phyloP scores from a whole-genome alignment of 1,139 yeast species.

The Eremothecium cymbalariae region DNA sequence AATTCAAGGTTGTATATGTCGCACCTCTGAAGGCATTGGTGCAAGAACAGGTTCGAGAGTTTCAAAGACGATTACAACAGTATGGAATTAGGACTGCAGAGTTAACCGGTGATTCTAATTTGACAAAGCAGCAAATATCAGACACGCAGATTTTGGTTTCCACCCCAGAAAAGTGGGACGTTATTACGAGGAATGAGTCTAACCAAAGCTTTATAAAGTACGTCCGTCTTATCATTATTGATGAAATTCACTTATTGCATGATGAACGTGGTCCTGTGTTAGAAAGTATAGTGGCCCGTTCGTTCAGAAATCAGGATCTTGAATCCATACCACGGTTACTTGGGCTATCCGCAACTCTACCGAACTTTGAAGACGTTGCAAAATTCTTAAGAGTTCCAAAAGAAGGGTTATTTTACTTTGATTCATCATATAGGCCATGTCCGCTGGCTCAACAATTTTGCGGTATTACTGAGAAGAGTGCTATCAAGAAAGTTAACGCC shows the following conservation, averaged over 20 bases:
- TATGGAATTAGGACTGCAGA: conserved; percentile 74
- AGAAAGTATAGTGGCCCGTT: conserved; percentile 78
- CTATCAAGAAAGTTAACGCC: conserved; percentile 68
- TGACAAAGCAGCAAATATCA: conserved; percentile 68
- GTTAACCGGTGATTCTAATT: conserved; percentile 80
- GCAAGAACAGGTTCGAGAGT: conserved; percentile 88
- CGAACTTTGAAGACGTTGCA: conserved; percentile 86
- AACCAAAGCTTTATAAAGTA: conserved; percentile 55
- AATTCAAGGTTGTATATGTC: conserved; percentile 76
- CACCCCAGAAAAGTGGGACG: conserved; percentile 97
- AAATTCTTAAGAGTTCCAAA: conserved; percentile 63
- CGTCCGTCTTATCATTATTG: conserved; percentile 73
- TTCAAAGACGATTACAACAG: conserved; percentile 57
- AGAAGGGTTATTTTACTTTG: conserved; percentile 58
- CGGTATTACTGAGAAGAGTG: conserved; percentile 79
- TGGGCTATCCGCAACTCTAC: conserved; percentile 90
- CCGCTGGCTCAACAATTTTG: conserved; percentile 84
- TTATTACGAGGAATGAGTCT: conserved; percentile 71
- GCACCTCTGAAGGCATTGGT: conserved; percentile 95
- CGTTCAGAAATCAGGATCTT: conserved; percentile 39
- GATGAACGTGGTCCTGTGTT: conserved; percentile 94
- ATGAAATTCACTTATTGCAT: conserved; percentile 87
- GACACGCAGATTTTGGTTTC: conserved; percentile 83
- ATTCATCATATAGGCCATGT: conserved; percentile 79
- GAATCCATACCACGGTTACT: conserved; percentile 52